phyloP scores from a whole-genome alignment of 1,284 basidiomycete genomes.

The Schizopora paradoxa region DNA sequence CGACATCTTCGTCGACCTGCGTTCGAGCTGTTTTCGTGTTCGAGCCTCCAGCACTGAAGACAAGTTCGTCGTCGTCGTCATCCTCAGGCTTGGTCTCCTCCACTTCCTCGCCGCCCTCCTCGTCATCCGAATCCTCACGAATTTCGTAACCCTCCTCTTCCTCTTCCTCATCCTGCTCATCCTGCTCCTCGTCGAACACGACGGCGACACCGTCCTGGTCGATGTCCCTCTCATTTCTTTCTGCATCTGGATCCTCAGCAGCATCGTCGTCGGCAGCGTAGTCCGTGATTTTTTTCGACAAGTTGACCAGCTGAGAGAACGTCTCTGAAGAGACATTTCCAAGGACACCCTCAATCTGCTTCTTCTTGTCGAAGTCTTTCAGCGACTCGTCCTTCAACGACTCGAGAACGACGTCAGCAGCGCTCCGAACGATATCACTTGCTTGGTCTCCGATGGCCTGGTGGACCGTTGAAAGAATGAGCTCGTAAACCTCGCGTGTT shows the following conservation, averaged over 20 bases:
- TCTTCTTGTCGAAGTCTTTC: constrained; percentile 98
- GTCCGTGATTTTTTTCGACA: constrained; percentile 96
- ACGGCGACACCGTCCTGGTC: constrained; percentile 94
- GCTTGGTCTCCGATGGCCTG: constrained; percentile 88
- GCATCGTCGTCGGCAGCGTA: constrained; percentile 86
- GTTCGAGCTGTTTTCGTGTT: constrained; percentile 29
- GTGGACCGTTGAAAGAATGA: constrained; percentile 84
- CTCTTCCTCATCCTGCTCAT: constrained; percentile 85
- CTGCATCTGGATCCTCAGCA: constrained; percentile 68
- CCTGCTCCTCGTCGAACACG: constrained; percentile 95
- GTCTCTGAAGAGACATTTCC: constrained; percentile 66
- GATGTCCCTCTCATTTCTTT: constrained; percentile 75
- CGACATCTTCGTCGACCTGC: constrained; percentile 64
- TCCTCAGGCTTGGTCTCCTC: constrained; percentile 42
- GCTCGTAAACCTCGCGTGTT: constrained; percentile 92
- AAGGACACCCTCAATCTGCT: constrained; percentile 83
- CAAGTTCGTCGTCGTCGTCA: constrained; percentile 58
- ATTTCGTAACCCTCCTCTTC: constrained; percentile 77
- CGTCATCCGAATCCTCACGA: constrained; percentile 72
- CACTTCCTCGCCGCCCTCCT: constrained; percentile 58
- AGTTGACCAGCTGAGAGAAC: constrained; percentile 82
- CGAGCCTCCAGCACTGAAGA: constrained; percentile 62
- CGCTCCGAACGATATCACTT: constrained; percentile 91
- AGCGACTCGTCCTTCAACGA: constrained; percentile 84
- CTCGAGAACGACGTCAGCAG: constrained; percentile 89